Evolutionary conservation across 768 basidiomycete genomes (phyloP), one percentile per base, ranked within the genome.

Genomic region (Calocybe indica): DNA sequence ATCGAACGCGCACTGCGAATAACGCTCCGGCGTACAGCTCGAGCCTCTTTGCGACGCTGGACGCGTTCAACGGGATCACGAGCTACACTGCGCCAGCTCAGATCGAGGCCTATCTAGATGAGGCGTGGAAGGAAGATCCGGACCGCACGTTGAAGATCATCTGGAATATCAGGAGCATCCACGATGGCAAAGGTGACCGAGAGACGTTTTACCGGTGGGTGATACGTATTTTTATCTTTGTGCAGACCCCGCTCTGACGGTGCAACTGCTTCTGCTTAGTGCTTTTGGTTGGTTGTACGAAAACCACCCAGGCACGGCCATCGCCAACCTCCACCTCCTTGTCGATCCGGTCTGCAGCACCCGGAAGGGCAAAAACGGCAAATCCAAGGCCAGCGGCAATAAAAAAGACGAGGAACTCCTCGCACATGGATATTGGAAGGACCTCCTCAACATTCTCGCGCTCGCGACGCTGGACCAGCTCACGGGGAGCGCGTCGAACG

Each of bases 391-490:
- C 22, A 2, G 4, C 36, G 48, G 56, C 12, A 68, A 65, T 56
- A 54, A 62, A 49, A 62, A 61, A 55, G 45, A 60, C 43, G 52
- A 60, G 43, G 34, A 52, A 15, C 49, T 55, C 30, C 46, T 60
- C 13, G 50, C 68, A 9, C 85, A 88, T 42, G 85, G 85, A 0
- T 85, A 82, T 55, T 88, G 83, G 81, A 87, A 89, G 57, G 86
- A 88, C 54, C 69, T 87, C 14, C 72, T 85, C 45, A 82, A 85
- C 44, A 79, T 88, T 42, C 67, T 88, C 5, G 72, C 77, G 4
- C 70, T 88, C 29, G 80, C 79, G 8, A 70, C 79, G 1, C 60
- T 72, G 11, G 76, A 72, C 48, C 68, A 85, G 50, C 71, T 87
- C 14, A 22, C 22, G 22, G 52, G 56, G 39, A 52, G 56, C 36